A percentile compares a stretch with the other conserved stretches of the same genome.
Conservation (phyloP, 345 rosid species). For the Sisymbrium irio region DNA sequence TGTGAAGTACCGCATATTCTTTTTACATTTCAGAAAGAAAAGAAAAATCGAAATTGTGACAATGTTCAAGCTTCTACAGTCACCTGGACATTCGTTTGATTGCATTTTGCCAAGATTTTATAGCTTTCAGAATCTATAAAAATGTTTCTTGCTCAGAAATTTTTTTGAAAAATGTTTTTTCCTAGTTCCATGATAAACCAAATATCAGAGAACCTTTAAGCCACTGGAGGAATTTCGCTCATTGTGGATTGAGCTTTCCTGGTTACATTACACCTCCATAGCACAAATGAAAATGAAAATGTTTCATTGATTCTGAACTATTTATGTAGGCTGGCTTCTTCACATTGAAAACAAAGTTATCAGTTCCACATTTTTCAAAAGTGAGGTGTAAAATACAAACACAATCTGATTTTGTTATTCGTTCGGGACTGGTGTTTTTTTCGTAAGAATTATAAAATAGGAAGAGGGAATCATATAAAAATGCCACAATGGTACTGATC, state of each 20-base stretch:
- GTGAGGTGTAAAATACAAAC: too few relatives aligned
- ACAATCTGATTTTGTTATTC: too few relatives aligned
- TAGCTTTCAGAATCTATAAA: background rate
- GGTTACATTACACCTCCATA: background rate
- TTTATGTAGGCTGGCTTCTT: slow-evolving; percentile 83
- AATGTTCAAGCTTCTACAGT: background rate
- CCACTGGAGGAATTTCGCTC: background rate
- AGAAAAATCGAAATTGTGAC: background rate
- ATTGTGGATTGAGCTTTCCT: background rate
- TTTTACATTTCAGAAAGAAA: background rate
- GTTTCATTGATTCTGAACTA: slow-evolving; percentile 20
- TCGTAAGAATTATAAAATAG: background rate
- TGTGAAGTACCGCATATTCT: background rate
- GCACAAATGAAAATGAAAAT: background rate
- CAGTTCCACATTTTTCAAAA: too few relatives aligned
- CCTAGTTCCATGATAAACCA: too few relatives aligned
- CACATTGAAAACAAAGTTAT: too few relatives aligned
- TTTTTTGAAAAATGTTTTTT: too few relatives aligned
- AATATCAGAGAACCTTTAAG: background rate
- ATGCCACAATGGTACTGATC: background rate
- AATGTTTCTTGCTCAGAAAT: too few relatives aligned
- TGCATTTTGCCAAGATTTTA: background rate
- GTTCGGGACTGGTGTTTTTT: too few relatives aligned
- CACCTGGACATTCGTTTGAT: background rate
- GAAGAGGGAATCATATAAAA: background rate